Evolutionary conservation across 441 rosid species (phyloP), one percentile per base, ranked within the genome.

Genomic region (Euphorbia schlechtendalii): DNA sequence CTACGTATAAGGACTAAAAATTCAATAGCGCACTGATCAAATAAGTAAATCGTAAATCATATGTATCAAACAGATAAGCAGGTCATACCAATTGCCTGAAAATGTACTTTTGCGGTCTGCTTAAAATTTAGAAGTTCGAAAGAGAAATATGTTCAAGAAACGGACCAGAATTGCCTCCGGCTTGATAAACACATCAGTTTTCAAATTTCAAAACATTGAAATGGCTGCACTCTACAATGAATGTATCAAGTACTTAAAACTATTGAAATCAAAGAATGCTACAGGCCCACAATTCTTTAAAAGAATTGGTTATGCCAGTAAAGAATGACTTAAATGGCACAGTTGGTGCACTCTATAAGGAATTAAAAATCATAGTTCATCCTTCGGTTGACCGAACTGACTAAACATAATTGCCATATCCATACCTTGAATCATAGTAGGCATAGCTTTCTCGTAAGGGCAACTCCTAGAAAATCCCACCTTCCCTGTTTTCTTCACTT

Each of bases 371-470:
- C 69, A 86, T 27, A 87, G 85, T 71, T 89, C 93, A 49, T 66
- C 21, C 70, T 72, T 86, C 48, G 87, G 41, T 68, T 48, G 69
- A 36, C 95, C 91, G 2, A 92, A 76, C 63, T 81, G 87, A 69
- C 96, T 85, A 56, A 92, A 65, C 53, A 90, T 24, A 69, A 90
- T 90, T 36, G 96, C 98, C 72, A 93, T 81, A 69, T 88, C 98
- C 97, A 93, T 93, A 72, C 96, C 96, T 77, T 93, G 96, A 12
- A 72, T 76, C 88, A 93, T 83, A 4, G 95, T 93, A 2, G 98
- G 98, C 68, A 93, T 85, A 24, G 82, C 96, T 30, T 74, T 76
- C 9, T 86, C 84, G 63, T 86, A 84, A 27, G 96, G 85, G 51
- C 98, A 93, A 14, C 57, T 71, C 64, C 30, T 69, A 22, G 98